phyloP scores from a whole-genome alignment of 176 grass and related monocot species.

The Phoenix dactylifera region DNA sequence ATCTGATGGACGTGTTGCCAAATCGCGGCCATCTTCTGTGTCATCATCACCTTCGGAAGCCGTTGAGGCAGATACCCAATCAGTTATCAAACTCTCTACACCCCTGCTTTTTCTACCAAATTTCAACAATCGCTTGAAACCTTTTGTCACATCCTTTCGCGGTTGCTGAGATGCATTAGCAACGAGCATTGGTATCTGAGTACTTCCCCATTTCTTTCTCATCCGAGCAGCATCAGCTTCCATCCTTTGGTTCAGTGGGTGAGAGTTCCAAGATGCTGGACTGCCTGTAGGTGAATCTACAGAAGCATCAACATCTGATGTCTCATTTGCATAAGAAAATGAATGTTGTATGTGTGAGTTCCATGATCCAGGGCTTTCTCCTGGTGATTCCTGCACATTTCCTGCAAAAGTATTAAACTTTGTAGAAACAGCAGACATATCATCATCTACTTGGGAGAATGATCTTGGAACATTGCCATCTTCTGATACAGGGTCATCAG shows the following conservation, averaged over 20 bases:
- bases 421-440: conserved; percentile 12
- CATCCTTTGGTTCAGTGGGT: conserved; percentile 22
- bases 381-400: conserved; percentile 15
- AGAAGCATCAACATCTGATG: conserved; percentile 35
- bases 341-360: conserved; percentile 56
- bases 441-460: conserved; percentile 20
- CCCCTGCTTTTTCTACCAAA: conserved; percentile 57
- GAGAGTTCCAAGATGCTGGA: conserved; percentile 34
- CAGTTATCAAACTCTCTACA: conserved; percentile 1
- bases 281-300: conserved; percentile 23
- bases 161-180: conserved; percentile 26
- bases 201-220: conserved; percentile 32
- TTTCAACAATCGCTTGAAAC: conserved; percentile 51
- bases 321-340: conserved; percentile 28
- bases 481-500: conserved; percentile 75
- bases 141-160: conserved; percentile 35
- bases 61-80: conserved; percentile 22
- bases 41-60: conserved; percentile 13
- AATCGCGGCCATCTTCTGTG: conserved; percentile 1
- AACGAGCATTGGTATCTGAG: conserved; percentile 6
- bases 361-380: conserved; percentile 46
- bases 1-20: background rate
- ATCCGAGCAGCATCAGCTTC: conserved; percentile 20
- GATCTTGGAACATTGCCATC: conserved; percentile 30
- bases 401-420: conserved; percentile 30